These are phyloP conservation scores for Curvularia hawaiiensis DNA, from an alignment of 2,329 filamentous ascomycete genomes.

Conservation along the genomic window DNA sequence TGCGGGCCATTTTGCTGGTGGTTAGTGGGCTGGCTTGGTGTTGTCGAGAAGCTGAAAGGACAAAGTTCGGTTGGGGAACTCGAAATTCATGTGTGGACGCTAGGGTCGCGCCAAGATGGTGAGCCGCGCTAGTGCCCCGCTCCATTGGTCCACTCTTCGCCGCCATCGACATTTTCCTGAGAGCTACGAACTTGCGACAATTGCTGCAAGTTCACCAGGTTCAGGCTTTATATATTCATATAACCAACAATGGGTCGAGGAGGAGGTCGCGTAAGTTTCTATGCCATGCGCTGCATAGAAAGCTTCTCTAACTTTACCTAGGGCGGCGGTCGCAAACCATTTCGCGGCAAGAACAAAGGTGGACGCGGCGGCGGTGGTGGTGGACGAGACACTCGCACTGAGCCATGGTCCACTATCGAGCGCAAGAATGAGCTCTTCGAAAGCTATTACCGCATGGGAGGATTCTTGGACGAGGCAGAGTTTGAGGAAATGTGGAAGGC, in stretches of 20 bases:
- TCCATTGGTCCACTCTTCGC: conserved; percentile 15
- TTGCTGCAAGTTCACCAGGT: conserved; percentile 18
- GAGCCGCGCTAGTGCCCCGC: conserved; percentile 12
- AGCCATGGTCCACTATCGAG: conserved; percentile 60
- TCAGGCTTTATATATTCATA: conserved; percentile 5
- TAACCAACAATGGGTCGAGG: conserved; percentile 35
- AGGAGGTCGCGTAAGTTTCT: conserved; percentile 34
- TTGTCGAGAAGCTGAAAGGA: conserved; percentile 34
- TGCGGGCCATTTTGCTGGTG: conserved; percentile 46
- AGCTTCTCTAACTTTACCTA: conserved; percentile 22
- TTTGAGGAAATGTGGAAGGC: conserved; percentile 82
- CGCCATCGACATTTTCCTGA: conserved; percentile 35
- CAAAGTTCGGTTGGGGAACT: conserved; percentile 19
- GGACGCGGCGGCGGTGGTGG: conserved; percentile 38
- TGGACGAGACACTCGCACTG: conserved; percentile 36
- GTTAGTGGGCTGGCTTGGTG: conserved; percentile 42
- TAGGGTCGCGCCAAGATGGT: conserved; percentile 31
- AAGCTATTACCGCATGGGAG: conserved; percentile 75
- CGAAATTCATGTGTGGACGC: conserved; percentile 37
- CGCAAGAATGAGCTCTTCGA: conserved; percentile 87
- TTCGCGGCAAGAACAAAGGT: conserved; percentile 37
- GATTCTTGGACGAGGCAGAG: conserved; percentile 79
- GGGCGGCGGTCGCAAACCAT: conserved; percentile 39
- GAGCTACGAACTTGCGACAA: conserved; percentile 31
- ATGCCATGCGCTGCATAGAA: neutral